Evolutionary conservation across 176 grass and related monocot genomes (phyloP).

Genomic region (Hordeum vulgare): DNA sequence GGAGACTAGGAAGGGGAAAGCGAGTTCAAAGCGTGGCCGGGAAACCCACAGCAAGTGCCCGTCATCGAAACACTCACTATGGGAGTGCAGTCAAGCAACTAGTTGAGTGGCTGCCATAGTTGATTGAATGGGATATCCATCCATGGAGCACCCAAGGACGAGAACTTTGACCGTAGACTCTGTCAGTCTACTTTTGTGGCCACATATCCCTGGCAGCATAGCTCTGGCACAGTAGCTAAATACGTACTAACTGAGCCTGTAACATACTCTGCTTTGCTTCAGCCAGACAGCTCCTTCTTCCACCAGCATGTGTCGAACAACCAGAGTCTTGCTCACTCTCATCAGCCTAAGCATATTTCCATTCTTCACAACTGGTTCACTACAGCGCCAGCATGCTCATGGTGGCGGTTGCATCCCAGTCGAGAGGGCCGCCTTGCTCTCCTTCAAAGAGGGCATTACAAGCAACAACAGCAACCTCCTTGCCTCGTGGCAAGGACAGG

Average conservation of each 20-base stretch:
- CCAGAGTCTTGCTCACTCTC: neutral
- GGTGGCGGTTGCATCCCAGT: neutral
- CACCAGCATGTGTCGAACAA: neutral
- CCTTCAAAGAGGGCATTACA: slow-evolving; percentile 13
- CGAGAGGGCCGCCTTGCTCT: slow-evolving; percentile 24
- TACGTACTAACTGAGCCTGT: too few relatives aligned
- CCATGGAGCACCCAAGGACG: neutral
- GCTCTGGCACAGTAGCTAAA: too few relatives aligned
- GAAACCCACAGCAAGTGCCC: too few relatives aligned
- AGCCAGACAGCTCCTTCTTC: neutral
- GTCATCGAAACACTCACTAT: too few relatives aligned
- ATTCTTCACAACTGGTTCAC: neutral
- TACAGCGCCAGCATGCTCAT: neutral
- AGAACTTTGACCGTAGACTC: neutral
- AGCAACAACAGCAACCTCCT: neutral
- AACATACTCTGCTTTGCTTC: neutral
- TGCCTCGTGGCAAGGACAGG: neutral
- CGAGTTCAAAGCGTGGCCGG: too few relatives aligned
- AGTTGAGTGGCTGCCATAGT: neutral
- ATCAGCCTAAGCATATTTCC: neutral
- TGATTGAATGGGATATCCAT: too few relatives aligned
- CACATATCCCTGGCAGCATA: neutral
- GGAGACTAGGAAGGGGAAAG: too few relatives aligned
- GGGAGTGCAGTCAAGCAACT: neutral
- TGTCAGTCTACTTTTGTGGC: neutral